Evolutionary conservation across 805 yeast species (phyloP), one percentile per base, ranked within the genome.

Genomic region (Ogataea pini): DNA sequence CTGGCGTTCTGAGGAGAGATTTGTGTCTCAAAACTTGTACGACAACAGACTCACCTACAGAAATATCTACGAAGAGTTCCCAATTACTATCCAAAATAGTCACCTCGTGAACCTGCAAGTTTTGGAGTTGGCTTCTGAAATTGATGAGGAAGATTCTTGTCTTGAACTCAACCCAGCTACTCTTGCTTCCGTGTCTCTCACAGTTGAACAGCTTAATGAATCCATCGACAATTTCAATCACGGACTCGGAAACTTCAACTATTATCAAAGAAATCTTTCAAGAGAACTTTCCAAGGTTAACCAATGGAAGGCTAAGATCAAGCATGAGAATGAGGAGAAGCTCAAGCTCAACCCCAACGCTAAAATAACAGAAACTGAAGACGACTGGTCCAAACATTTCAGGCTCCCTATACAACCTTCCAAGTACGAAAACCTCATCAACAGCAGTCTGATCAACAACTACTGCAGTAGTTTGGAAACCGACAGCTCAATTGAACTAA

Each of bases 211-310:
- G 40, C 73, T 86, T 55, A 76, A 80, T 62, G 83, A 80, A 52
- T 79, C 88, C 44, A 76, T 87, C 34, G 94, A 87, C 66, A 82
- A 85, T 42, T 82, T 80, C 71, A 84, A 83, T 71, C 83, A 83
- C 65, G 90, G 85, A 64, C 87, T 85, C 65, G 83, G 85, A 57
- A 86, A 83, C 69, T 83, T 85, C 75, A 85, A 86, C 73, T 86
- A 84, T 70, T 86, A 80, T 72, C 94, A 86, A 71, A 82, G 95
- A 72, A 84, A 80, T 59, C 73, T 80, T 50, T 78, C 82, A 41
- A 78, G 89, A 64, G 95, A 87, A 64, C 72, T 76, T 65, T 69
- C 81, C 51, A 86, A 84, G 72, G 76, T 87, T 55, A 73, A 75
- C 54, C 88, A 83, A 63, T 87, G 92, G 91, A 83, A 84, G 63